Percentiles rank a stretch among this genome's conserved stretches.
Conservation (phyloP, 139 green algal genomes). For the Chlamydomonas schloesseri region DNA sequence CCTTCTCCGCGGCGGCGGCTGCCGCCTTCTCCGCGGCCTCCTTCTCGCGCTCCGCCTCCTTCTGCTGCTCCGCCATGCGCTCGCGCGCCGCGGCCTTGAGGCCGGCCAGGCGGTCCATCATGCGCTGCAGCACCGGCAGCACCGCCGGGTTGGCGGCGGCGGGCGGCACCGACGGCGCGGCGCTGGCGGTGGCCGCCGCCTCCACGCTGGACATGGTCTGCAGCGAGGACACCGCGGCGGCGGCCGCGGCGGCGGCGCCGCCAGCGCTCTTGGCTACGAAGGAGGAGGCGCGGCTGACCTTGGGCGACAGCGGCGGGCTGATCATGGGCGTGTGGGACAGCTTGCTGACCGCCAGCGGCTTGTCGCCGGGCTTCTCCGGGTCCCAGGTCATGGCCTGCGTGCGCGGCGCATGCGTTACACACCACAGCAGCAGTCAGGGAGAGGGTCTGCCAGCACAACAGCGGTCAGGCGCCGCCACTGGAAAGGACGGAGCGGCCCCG, state of each 20-base stretch:
- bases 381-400: conserved; percentile 80
- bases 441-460: too few relatives aligned
- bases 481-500: too few relatives aligned
- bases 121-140: conserved; percentile 26
- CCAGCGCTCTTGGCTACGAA: neutral
- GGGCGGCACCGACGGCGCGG: neutral
- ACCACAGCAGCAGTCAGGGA: too few relatives aligned
- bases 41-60: neutral
- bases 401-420: too few relatives aligned
- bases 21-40: neutral
- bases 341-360: conserved; percentile 21
- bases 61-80: neutral
- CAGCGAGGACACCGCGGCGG: neutral
- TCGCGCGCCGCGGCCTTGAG: conserved; percentile 19
- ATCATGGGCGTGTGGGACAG: conserved; percentile 40
- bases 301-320: conserved; percentile 37
- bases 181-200: neutral
- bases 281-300: conserved; percentile 31
- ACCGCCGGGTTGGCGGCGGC: neutral
- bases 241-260: neutral
- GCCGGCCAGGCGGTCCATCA: conserved; percentile 17
- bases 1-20: neutral
- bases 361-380: conserved; percentile 41
- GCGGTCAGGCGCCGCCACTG: too few relatives aligned
- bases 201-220: neutral